Percentiles rank a stretch among this genome's conserved stretches.
Conservation (phyloP, 768 basidiomycete genomes). For the Pholiota conissans region DNA sequence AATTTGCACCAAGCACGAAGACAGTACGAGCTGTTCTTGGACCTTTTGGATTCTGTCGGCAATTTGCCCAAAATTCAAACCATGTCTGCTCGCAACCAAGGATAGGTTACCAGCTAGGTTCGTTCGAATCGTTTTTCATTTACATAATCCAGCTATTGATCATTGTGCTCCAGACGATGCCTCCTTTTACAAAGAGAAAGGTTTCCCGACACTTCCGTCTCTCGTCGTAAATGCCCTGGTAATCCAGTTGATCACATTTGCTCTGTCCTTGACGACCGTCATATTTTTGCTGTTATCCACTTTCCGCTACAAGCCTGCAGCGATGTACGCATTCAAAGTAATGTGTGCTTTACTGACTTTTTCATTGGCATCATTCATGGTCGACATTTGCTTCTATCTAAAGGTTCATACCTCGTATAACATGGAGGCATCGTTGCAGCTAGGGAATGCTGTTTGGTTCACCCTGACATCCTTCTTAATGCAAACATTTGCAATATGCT, state of each 20-base stretch:
- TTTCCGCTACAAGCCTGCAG: background rate
- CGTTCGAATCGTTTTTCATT: background rate
- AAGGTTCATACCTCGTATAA: background rate
- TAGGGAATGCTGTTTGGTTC: slow-evolving; percentile 1
- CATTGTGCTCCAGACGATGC: background rate
- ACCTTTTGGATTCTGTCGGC: slow-evolving; percentile 9
- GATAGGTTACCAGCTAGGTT: slow-evolving; percentile 7
- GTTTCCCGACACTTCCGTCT: background rate
- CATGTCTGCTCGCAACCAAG: slow-evolving; percentile 1
- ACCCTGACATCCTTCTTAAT: background rate
- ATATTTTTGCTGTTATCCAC: background rate
- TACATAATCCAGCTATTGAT: too few species aligned
- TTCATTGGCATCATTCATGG: background rate
- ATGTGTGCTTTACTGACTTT: background rate
- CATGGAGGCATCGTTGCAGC: background rate
- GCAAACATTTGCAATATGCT: background rate
- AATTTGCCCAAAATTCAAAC: background rate
- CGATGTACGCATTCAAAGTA: background rate
- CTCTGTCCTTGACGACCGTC: background rate
- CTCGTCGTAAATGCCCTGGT: background rate
- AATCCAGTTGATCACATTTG: background rate
- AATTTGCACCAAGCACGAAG: background rate
- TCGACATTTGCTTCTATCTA: background rate
- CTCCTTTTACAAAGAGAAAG: background rate
- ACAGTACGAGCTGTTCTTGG: slow-evolving; percentile 8